Evolutionary conservation across 83 land plant genomes (phyloP).

Genomic region (Picea mariana): DNA sequence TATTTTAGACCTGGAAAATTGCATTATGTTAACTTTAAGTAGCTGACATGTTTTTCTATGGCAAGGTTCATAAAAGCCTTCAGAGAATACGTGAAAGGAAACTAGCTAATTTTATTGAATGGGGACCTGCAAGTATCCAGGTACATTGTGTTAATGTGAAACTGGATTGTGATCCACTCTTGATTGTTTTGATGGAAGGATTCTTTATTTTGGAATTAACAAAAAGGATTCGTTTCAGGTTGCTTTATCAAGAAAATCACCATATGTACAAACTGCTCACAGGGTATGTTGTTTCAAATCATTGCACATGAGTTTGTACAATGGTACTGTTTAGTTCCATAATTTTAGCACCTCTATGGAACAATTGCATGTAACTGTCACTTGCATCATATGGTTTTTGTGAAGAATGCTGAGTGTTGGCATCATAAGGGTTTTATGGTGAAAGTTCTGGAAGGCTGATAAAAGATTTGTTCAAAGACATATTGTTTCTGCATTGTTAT

Average conservation of each 20-base stretch:
- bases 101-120: slow-evolving; percentile 98
- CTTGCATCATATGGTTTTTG: background rate
- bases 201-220: slow-evolving; percentile 17
- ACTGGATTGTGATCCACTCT: background rate
- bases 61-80: slow-evolving; percentile 95
- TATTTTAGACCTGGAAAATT: background rate
- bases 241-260: slow-evolving; percentile 97
- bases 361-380: background rate
- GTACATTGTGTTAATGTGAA: slow-evolving; percentile 25
- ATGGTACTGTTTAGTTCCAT: background rate
- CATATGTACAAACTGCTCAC: slow-evolving; percentile 98
- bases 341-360: slow-evolving; percentile 7
- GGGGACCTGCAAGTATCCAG: slow-evolving; percentile 99
- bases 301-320: background rate
- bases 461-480: background rate
- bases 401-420: background rate
- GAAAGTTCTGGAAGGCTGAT: background rate
- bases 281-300: slow-evolving; percentile 50
- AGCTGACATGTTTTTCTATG: background rate
- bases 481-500: background rate
- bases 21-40: background rate
- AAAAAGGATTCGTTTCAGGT: slow-evolving; percentile 55
- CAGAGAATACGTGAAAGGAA: slow-evolving; percentile 99
- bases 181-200: background rate
- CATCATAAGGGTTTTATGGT: background rate